Evolutionary conservation across 257 asterid genomes (phyloP), one percentile per base, ranked within the genome.

Genomic region (Mentha longifolia): DNA sequence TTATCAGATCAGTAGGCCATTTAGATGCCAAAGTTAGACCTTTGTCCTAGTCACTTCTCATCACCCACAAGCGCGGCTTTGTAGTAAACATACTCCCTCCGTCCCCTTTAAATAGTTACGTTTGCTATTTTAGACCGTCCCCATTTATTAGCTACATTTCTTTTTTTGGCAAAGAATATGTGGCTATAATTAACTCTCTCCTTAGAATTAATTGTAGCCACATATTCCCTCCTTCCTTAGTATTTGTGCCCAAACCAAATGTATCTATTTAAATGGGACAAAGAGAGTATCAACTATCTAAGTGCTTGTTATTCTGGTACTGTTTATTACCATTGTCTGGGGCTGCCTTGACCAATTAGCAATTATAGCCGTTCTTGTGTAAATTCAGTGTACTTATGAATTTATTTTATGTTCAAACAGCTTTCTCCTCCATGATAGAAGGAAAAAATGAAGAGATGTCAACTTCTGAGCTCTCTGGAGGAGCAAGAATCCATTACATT

Each of bases 391-490:
- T 20, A 50, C 31, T 58, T 31, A 52, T 31, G 58, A 22, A 43
- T 60, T 78, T 12, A 13, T 46, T 19, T 58, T 71, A 73, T 70
- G 74, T 72, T 76, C 73, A 60, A 84, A 74, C 98, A 95, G 99
- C 96, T 68, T 92, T 89, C 84, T 92, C 97, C 74, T 87, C 98
- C 25, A 80, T 92, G 99, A 86, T 95, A 58, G 99, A 95, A 73
- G 99, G 98, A 11, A 95, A 89, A 79, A 87, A 88, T 78, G 98
- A 90, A 81, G 99, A 92, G 78, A 87, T 95, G 99, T 95, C 97
- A 63, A 95, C 99, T 25, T 74, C 90, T 51, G 98, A 95, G 87
- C 87, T 95, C 71, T 89, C 99, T 82, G 99, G 99, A 73, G 99
- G 99, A 67, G 98, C 99, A 68, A 85, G 99, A 83, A 85, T 95